Percentiles rank a stretch among this genome's conserved stretches.
Evolutionary conservation across 1,284 basidiomycete species (phyloP).

Genomic region (Ganoderma leucocontextum): DNA sequence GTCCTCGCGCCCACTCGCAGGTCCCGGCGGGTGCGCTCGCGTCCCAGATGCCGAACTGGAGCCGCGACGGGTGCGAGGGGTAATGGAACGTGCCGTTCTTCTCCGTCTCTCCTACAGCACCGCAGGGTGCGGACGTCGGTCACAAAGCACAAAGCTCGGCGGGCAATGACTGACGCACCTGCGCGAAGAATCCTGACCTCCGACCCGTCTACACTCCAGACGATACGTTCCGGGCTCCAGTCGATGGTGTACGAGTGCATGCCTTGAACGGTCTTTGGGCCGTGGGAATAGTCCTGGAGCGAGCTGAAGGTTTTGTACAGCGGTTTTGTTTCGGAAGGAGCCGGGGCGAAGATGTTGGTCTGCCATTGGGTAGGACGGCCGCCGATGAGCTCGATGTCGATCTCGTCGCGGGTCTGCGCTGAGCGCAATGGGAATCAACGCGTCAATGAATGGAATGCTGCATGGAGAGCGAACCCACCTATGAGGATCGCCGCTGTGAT

Average conservation of each 20-base stretch:
- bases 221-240: conserved; percentile 50
- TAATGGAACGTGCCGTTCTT: conserved; percentile 41
- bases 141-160: not conserved
- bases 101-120: conserved; percentile 43
- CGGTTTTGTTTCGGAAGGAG: conserved; percentile 43
- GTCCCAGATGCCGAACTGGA: conserved; percentile 59
- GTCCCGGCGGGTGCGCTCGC: conserved; percentile 54
- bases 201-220: conserved; percentile 53
- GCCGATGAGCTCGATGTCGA: conserved; percentile 55
- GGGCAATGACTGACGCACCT: conserved; percentile 39
- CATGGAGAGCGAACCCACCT: conserved; percentile 35
- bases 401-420: conserved; percentile 51
- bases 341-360: conserved; percentile 54
- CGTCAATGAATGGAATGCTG: not conserved
- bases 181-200: conserved; percentile 47
- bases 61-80: conserved; percentile 45
- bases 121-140: not conserved
- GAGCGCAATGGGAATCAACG: not conserved
- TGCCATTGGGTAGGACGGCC: conserved; percentile 52
- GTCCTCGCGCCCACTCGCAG: conserved; percentile 55
- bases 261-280: conserved; percentile 35
- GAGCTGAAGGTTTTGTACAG: conserved; percentile 50
- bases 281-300: conserved; percentile 41
- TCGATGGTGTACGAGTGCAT: conserved; percentile 53
- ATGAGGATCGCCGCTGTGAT: conserved; percentile 53